Base-by-base conservation (phyloP, 2,329 filamentous ascomycete species). In the Colletotrichum sansevieriae region DNA sequence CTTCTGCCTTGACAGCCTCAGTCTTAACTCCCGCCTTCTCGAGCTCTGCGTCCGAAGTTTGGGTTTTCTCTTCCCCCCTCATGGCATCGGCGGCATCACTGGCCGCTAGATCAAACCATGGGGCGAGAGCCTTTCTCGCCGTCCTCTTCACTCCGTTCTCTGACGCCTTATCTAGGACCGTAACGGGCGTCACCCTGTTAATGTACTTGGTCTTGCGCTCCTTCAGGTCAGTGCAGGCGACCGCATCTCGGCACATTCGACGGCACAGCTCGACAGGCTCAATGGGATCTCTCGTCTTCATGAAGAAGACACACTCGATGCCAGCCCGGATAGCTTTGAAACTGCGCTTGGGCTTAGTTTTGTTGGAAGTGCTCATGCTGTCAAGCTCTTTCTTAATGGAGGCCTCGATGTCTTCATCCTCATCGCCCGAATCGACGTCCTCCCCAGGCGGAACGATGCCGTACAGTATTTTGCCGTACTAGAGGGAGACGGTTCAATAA, bases 341-440 rank as follows among this genome's bases (percentile, higher is more conserved):
- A 15, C 81, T 74, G 15, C 85, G 78, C 63, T 83, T 82, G 65
- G 83, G 81, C 29, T 77, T 78, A 61, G 76, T 75, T 68, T 83
- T 77, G 54, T 78, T 77, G n/a, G 75, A 75, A 35, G 79, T 73
- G 44, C 81, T 75, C 73, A 94, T 86, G 2, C 82, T 84, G 33
- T 85, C 85, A n/a, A 96, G 78, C 79, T 96, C 93, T 75, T 89
- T 90, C 73, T 88, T 78, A 72, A 96, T 93, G 33, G 90, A 87
- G 5, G 88, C 84, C 75, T 94, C 92, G 73, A 96, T 93, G 73
- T 94, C 91, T n/a, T 80, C 80, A 13, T 78, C 79, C 0, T 84
- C 84, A 18, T 82, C 81, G 6, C 83, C 83, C 7, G 78, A 74
- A 22, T 74, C 71, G 25, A 75, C 75, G 15, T 74, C 76, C 47